Evolutionary conservation across 257 asterid species (phyloP).

Genomic region (Cinchona pubescens): DNA sequence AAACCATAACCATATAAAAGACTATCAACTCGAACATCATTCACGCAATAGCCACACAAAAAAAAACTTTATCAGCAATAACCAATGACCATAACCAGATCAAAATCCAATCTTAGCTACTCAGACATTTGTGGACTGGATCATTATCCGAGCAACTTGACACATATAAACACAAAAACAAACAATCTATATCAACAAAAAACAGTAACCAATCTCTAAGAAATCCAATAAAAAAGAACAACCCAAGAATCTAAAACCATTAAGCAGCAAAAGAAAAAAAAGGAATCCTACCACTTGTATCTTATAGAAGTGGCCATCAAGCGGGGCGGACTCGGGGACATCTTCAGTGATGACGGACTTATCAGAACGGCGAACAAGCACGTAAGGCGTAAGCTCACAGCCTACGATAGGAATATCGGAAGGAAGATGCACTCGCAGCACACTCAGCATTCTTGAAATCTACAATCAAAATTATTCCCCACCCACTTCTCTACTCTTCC

Average conservation of each 20-base stretch:
- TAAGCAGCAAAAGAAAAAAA: not conserved
- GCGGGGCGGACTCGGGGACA: constrained; percentile 65
- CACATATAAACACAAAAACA: not conserved
- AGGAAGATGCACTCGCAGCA: constrained; percentile 89
- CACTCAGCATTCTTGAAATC: constrained; percentile 68
- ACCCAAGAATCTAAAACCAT: not conserved
- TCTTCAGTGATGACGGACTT: constrained; percentile 59
- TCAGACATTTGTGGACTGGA: not conserved
- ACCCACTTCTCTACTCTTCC: constrained; percentile 24
- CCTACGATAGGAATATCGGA: constrained; percentile 96
- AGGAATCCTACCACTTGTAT: constrained; percentile 68
- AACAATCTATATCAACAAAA: not conserved
- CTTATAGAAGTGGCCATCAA: constrained; percentile 68
- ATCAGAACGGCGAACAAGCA: constrained; percentile 65
- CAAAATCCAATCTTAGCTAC: not conserved
- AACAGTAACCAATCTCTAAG: not conserved
- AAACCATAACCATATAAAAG: not conserved
- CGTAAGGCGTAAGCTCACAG: constrained; percentile 88
- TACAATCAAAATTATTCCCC: constrained; percentile 4
- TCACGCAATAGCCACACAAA: not conserved
- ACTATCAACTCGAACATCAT: not conserved
- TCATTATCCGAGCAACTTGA: not conserved
- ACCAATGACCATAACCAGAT: not conserved
- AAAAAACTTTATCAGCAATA: not conserved
- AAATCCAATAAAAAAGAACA: not conserved